Base-by-base conservation (phyloP, 2,329 filamentous ascomycete genomes). In the Penicillium sp. region DNA sequence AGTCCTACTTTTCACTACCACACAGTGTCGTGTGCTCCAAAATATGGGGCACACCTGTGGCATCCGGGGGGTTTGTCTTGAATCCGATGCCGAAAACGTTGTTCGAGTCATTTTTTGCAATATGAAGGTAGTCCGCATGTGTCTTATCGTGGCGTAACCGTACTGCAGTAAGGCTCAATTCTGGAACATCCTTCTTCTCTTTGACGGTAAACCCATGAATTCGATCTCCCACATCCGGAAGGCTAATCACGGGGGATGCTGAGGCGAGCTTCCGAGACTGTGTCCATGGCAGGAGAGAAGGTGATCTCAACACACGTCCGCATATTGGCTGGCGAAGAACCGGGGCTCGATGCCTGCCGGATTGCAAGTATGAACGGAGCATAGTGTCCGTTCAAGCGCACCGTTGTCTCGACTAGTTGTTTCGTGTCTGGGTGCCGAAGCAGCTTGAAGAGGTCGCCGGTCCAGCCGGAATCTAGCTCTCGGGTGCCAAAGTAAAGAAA, bases 31-130 rank as follows among this genome's bases (percentile, higher is more conserved):
- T 97, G 80, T 99, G 95, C 82, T 99, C 95, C 60, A 99, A 85
- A 70, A 99, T 98, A 79, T 99, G 95, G 19, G 95, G 95, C 48
- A 99, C 89, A 55, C 95, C 95, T 0, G 95, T 98, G 73, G 95
- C 93, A 79, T 99, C 93, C 8, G 93, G 93, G 19, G 95, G 95
- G 75, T 98, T 98, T 26, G 95, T 99, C 86, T 97, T 97, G 88
- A 99, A 99, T 56, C 93, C 95, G 73, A 99, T 96, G 44, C 93
- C 96, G 80, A 99, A 99, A 75, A 98, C 95, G 91, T 99, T 99
- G 82, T 99, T 99, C 82, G 90, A 91, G 75, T 99, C 95, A 61
- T 98, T 93, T 70, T 94, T 86, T 17, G 93, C 94, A 70, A 99
- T 90, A 79, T 99, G 95, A 51, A 99, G 85, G 75, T 98, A 97